These are phyloP conservation scores for Cladobotryum protrusum DNA, from an alignment of 2,329 filamentous ascomycete species.

Conservation along the genomic window DNA sequence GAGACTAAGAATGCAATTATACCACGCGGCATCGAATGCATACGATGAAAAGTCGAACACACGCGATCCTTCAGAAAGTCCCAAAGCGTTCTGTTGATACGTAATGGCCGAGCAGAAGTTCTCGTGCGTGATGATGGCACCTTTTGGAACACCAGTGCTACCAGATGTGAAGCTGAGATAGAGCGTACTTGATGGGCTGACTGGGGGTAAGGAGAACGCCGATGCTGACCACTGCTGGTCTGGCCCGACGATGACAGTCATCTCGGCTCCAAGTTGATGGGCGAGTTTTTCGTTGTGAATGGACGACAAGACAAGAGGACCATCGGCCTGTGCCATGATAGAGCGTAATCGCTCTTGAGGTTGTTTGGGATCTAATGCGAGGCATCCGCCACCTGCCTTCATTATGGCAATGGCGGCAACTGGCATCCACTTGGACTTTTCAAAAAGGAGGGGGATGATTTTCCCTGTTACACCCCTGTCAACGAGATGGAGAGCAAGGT, in stretches of 20 bases:
- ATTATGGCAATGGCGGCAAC: neutral
- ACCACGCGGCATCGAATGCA: slow-evolving; percentile 13
- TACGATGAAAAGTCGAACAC: slow-evolving; percentile 16
- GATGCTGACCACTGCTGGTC: neutral
- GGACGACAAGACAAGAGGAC: neutral
- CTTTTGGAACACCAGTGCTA: slow-evolving; percentile 45
- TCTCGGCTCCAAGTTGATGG: too few species aligned
- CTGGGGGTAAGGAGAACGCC: neutral
- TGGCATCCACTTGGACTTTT: too few species aligned
- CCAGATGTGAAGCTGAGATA: slow-evolving; percentile 46
- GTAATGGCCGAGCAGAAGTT: neutral
- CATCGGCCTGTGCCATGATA: neutral
- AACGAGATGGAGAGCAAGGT: slow-evolving; percentile 11
- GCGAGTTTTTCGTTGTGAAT: too few species aligned
- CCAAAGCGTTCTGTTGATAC: slow-evolving; percentile 1
- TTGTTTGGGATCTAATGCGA: neutral
- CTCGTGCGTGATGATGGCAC: slow-evolving; percentile 29
- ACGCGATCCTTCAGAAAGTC: neutral
- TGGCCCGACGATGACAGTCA: too few species aligned
- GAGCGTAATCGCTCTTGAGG: neutral
- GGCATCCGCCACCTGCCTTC: neutral
- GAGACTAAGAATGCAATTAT: slow-evolving; percentile 9
- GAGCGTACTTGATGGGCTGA: slow-evolving; percentile 1
- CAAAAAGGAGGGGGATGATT: too few species aligned
- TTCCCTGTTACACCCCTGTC: too few species aligned